phyloP scores from a whole-genome alignment of 2,329 filamentous ascomycete species.

The Macrophomina pseudophaseolina region DNA sequence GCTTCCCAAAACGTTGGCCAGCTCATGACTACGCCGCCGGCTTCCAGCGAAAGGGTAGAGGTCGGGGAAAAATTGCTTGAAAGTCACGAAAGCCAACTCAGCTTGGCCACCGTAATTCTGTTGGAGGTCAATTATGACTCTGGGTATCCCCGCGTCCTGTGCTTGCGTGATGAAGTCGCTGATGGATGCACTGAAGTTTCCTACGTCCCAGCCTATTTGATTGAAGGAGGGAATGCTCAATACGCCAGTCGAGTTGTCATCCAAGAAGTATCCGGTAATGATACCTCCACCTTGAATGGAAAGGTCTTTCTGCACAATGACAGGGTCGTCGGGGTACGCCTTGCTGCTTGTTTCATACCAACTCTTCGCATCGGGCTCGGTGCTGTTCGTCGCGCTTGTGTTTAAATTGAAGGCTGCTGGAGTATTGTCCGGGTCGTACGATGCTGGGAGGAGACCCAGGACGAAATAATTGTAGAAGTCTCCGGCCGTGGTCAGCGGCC shows the following conservation, averaged over 20 bases:
- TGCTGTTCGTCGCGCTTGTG: not conserved
- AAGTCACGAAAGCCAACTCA: constrained; percentile 33
- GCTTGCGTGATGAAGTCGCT: constrained; percentile 51
- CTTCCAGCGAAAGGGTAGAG: constrained; percentile 34
- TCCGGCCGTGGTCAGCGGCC: constrained; percentile 46
- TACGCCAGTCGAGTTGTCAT: constrained; percentile 46
- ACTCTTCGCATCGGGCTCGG: constrained; percentile 14
- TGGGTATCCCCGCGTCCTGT: constrained; percentile 55
- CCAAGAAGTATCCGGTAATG: constrained; percentile 51
- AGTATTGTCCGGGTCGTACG: constrained; percentile 23
- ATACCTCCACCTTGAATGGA: constrained; percentile 30
- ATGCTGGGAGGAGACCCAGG: constrained; percentile 34
- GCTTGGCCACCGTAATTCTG: constrained; percentile 36
- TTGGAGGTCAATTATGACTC: constrained; percentile 64
- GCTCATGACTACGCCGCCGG: constrained; percentile 33
- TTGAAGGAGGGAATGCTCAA: constrained; percentile 49
- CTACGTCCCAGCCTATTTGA: constrained; percentile 30
- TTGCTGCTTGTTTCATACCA: constrained; percentile 32
- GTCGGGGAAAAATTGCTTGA: constrained; percentile 33
- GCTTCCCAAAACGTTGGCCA: constrained; percentile 31
- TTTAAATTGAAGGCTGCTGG: not conserved
- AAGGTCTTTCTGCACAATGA: constrained; percentile 33
- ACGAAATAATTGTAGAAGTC: constrained; percentile 55
- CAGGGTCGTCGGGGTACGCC: constrained; percentile 36
- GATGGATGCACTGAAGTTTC: constrained; percentile 39